Conservation (phyloP, 331 rosid species). For the Saraca asoca region DNA sequence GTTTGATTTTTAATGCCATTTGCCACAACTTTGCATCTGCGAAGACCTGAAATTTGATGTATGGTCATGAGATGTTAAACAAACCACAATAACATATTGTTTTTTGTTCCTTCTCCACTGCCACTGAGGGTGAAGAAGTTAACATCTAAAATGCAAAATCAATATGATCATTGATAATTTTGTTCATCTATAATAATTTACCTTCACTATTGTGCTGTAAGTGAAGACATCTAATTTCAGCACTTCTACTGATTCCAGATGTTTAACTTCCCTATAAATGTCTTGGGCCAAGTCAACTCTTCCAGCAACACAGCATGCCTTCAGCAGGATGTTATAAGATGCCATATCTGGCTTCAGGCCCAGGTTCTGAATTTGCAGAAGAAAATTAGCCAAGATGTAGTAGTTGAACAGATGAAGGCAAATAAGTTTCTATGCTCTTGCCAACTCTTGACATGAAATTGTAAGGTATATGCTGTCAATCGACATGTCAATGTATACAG, state of each 20-base stretch:
- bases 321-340: conserved; percentile 85
- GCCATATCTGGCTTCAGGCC: conserved; percentile 77
- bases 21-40: conserved; percentile 87
- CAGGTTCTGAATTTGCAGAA: conserved; percentile 61
- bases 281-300: conserved; percentile 91
- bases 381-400: conserved; percentile 27
- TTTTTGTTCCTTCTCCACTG: background rate
- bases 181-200: conserved; percentile 34
- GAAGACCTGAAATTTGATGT: conserved; percentile 66
- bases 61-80: conserved; percentile 39
- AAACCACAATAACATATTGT: conserved; percentile 1
- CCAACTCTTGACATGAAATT: conserved; percentile 33
- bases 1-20: conserved; percentile 81
- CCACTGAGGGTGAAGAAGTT: conserved; percentile 13
- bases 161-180: conserved; percentile 23
- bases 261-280: conserved; percentile 73
- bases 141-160: conserved; percentile 20
- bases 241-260: conserved; percentile 72
- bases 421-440: conserved; percentile 23
- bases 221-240: conserved; percentile 90
- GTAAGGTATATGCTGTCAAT: conserved; percentile 35
- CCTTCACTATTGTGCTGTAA: conserved; percentile 96
- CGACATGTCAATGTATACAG: conserved; percentile 23
- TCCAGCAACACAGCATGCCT: conserved; percentile 88
- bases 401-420: conserved; percentile 31